Percentiles rank a stretch among this genome's conserved stretches.
These are phyloP conservation scores for Linnemannia zychae DNA, from an alignment of 192 early-diverging fungal genomes.

Conservation along the genomic window DNA sequence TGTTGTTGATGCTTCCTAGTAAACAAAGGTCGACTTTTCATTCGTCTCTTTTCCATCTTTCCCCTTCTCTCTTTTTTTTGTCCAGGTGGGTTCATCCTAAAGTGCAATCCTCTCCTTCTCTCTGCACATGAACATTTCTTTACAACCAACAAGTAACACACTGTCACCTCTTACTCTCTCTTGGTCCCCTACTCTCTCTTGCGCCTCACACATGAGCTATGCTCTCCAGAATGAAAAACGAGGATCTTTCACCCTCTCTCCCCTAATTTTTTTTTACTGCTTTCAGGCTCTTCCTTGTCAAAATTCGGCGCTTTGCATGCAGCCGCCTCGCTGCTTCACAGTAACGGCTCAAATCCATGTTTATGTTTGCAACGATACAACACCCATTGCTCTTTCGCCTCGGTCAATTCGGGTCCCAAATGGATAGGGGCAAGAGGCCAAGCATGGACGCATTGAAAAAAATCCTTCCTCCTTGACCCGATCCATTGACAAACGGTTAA, in stretches of 20 bases:
- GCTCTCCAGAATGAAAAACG: background rate
- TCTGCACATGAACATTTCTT: background rate
- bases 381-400: background rate
- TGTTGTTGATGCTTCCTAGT: background rate
- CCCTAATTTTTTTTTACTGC: background rate
- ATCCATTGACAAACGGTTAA: too few relatives aligned
- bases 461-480: background rate
- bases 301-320: background rate
- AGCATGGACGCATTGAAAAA: background rate
- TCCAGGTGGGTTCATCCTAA: background rate
- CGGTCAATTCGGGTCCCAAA: background rate
- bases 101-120: background rate
- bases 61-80: background rate
- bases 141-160: background rate
- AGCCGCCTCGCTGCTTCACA: background rate
- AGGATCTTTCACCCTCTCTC: background rate
- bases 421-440: background rate
- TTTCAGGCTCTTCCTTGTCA: background rate
- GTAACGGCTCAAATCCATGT: background rate
- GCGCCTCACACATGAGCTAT: background rate
- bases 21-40: background rate
- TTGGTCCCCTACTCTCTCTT: background rate
- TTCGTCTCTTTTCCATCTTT: background rate
- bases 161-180: background rate
- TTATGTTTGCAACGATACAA: background rate